Conservation (phyloP, 148 eudicot species). For the Spergularia marina region DNA sequence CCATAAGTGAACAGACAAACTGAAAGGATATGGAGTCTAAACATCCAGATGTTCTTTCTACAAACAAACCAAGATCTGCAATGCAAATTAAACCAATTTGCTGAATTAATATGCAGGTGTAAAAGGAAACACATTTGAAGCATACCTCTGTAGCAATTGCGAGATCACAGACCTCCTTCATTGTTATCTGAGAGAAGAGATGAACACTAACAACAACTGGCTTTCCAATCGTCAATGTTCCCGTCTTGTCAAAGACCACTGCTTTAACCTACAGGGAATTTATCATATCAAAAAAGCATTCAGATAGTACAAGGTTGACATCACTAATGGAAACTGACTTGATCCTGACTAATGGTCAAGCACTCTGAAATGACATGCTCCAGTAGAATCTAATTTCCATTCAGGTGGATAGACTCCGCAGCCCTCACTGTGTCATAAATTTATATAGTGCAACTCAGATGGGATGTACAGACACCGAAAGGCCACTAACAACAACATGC, state of each 20-base stretch:
- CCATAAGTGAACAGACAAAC: neutral
- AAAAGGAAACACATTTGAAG: neutral
- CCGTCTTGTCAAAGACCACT: slow-evolving; percentile 93
- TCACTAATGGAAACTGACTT: neutral
- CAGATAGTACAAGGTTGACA: slow-evolving; percentile 1
- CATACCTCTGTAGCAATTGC: slow-evolving; percentile 79
- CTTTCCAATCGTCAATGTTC: slow-evolving; percentile 91
- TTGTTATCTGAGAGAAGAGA: slow-evolving; percentile 68
- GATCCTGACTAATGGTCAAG: neutral
- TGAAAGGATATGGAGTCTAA: neutral
- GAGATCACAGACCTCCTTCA: slow-evolving; percentile 80
- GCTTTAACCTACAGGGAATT: slow-evolving; percentile 58
- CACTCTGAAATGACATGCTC: slow-evolving; percentile 7
- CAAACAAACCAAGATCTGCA: neutral
- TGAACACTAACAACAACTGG: slow-evolving; percentile 76
- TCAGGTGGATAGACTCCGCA: neutral
- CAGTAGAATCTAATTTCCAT: slow-evolving; percentile 2
- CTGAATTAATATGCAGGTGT: neutral
- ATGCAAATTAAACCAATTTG: neutral
- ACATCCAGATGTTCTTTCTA: neutral
- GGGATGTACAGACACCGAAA: neutral
- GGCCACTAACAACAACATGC: neutral
- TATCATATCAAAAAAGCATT: slow-evolving; percentile 1
- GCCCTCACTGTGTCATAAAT: neutral
- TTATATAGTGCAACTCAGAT: neutral